Conservation (phyloP, 2,329 filamentous ascomycete species). For the Dactylellina drechsleri region DNA sequence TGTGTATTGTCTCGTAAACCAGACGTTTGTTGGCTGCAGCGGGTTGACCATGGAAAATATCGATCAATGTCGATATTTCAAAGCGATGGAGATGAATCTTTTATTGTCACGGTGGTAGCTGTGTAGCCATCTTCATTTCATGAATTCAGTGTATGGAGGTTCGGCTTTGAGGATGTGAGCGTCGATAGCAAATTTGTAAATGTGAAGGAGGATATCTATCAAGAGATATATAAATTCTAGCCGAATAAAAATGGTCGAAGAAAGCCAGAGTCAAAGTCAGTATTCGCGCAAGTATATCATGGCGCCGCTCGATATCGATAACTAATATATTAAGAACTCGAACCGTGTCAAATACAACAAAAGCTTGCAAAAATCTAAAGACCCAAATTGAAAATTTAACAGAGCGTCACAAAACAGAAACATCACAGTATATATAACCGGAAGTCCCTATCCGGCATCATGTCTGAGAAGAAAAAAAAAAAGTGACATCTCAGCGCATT, state of each 20-base stretch:
- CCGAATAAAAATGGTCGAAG: too few species aligned
- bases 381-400: not conserved
- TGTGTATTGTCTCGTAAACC: constrained; percentile 31
- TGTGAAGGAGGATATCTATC: too few species aligned
- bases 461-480: not conserved
- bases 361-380: too few species aligned
- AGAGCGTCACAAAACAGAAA: not conserved
- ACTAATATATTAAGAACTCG: too few species aligned
- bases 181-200: too few species aligned
- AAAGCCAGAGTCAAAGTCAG: too few species aligned
- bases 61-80: not conserved
- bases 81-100: not conserved
- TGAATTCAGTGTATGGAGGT: not conserved
- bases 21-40: not conserved
- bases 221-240: too few species aligned
- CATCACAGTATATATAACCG: not conserved
- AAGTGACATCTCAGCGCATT: not conserved
- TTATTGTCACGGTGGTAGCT: too few species aligned
- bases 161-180: too few species aligned
- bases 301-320: too few species aligned
- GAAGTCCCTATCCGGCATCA: not conserved
- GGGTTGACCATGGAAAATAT: not conserved
- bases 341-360: too few species aligned
- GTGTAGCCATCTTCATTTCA: constrained; percentile 14
- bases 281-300: too few species aligned